Percentiles rank a stretch among this genome's conserved stretches.
phyloP scores from a whole-genome alignment of 2,329 filamentous ascomycete genomes.

The Verticillium nonalfalfae region DNA sequence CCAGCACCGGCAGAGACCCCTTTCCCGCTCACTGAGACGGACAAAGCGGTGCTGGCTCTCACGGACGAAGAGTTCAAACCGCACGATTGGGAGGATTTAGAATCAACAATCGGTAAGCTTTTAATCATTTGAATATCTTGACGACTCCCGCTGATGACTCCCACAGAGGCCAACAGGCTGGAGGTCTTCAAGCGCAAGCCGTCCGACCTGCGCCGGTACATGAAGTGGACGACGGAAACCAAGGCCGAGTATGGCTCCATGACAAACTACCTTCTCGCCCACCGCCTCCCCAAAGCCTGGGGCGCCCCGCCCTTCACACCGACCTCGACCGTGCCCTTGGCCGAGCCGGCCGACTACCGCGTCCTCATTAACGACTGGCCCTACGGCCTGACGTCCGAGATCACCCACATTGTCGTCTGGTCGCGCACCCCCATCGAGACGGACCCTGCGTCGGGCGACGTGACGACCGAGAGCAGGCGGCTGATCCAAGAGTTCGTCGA shows the following conservation, averaged over 20 bases:
- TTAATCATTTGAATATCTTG: not conserved
- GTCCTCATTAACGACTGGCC: slow-evolving; percentile 92
- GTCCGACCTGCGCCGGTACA: slow-evolving; percentile 73
- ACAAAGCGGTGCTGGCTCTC: slow-evolving; percentile 51
- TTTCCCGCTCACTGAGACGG: slow-evolving; percentile 54
- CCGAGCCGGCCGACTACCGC: slow-evolving; percentile 51
- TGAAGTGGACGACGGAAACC: slow-evolving; percentile 66
- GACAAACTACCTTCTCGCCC: slow-evolving; percentile 67
- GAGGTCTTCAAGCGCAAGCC: slow-evolving; percentile 73
- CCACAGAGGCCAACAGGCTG: slow-evolving; percentile 53
- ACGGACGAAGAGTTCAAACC: slow-evolving; percentile 65
- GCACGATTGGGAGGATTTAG: slow-evolving; percentile 70
- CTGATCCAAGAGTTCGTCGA: slow-evolving; percentile 65
- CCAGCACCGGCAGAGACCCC: slow-evolving; percentile 33
- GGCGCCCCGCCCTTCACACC: slow-evolving; percentile 49
- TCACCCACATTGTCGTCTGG: slow-evolving; percentile 88
- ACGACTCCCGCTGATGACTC: not conserved
- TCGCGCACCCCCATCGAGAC: slow-evolving; percentile 75
- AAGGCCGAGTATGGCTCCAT: slow-evolving; percentile 72
- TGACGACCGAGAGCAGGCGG: slow-evolving; percentile 60
- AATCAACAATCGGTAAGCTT: slow-evolving; percentile 55
- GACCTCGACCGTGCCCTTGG: slow-evolving; percentile 43
- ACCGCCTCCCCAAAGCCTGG: slow-evolving; percentile 66
- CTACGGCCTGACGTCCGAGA: slow-evolving; percentile 63
- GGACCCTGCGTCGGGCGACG: slow-evolving; percentile 62